Evolutionary conservation across 495 filamentous ascomycete species (phyloP), one percentile per base, ranked within the genome.

Genomic region (Tuber indicum): DNA sequence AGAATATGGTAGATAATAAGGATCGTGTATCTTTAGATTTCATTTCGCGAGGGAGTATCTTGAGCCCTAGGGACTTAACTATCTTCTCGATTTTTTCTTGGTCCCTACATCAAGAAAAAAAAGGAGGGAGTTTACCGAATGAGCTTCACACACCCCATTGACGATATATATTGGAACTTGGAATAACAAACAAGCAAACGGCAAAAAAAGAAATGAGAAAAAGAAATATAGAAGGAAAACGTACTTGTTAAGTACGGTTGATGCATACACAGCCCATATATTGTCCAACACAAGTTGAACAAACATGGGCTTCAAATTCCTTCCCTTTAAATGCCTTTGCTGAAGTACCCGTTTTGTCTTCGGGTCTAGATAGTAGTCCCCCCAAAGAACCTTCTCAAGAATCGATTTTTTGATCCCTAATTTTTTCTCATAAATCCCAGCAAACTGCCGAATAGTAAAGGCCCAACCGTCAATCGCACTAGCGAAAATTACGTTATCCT

Each of bases 391-490:
- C 83, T 94, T 97, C 84, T 98, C 96, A 78, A 99, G 88, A 3
- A 93, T 84, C n/a, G 89, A 89, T 23, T 94, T 90, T 82, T 97
- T 98, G 82, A 98, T 95, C 1, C 96, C 95, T 8, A 99, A 89
- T 81, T 98, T 99, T 86, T 93, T 97, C 85, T 99, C 96, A 83
- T 97, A 98, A 70, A 98, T 86, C 6, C 88, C 89, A 12, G 96
- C 96, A 84, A 99, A 99, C 83, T 99, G 96, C 47, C 93, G 89
- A 32, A 97, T 89, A 0, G 96, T 99, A 79, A 98, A 99, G 2
- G 96, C 96, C 96, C 96, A 99, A 49, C 96, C 96, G 82, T 99
- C 96, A 72, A 97, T 91, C 43, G 96, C 96, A 82, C 94, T 97
- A 86, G 94, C 93, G 81, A 99, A 99, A 76, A 99, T 98, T 83